phyloP scores from a whole-genome alignment of 352 stramenopile species.

The Lagenidium giganteum region DNA sequence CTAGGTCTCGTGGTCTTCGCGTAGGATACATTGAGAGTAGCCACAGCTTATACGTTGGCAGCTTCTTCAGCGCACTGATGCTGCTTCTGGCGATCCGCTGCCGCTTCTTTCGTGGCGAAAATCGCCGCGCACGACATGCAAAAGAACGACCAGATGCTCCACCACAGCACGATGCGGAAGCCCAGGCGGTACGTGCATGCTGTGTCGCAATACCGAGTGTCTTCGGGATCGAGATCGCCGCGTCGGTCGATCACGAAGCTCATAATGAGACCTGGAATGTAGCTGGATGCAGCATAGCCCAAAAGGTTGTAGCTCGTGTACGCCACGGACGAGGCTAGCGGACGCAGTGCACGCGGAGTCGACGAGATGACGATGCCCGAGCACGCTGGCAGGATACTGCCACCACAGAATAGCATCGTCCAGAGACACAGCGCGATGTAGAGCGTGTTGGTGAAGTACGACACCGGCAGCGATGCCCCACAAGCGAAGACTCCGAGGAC shows the following conservation, averaged over 20 bases:
- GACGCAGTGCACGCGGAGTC: constrained; percentile 48
- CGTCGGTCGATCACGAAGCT: constrained; percentile 62
- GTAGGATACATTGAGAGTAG: too few species aligned
- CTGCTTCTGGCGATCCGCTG: too few species aligned
- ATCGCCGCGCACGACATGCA: constrained; percentile 1
- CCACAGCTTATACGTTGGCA: too few species aligned
- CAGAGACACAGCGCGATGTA: constrained; percentile 72
- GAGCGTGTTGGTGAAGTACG: constrained; percentile 56
- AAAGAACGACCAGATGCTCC: constrained; percentile 65
- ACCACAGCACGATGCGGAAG: constrained; percentile 78
- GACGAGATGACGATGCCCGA: constrained; percentile 83
- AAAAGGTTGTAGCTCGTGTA: constrained; percentile 85
- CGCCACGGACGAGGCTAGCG: constrained; percentile 71
- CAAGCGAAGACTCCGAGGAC: constrained; percentile 44
- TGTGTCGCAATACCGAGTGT: constrained; percentile 35
- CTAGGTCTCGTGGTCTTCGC: too few species aligned
- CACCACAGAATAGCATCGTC: constrained; percentile 83
- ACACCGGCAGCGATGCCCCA: constrained; percentile 52
- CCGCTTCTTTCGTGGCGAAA: too few species aligned
- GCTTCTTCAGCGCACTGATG: too few species aligned
- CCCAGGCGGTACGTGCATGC: constrained; percentile 78
- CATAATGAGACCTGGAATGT: constrained; percentile 80
- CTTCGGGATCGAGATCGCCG: constrained; percentile 19
- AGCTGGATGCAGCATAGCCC: constrained; percentile 82
- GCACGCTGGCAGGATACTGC: constrained; percentile 62